These are phyloP conservation scores for Trametes cinnabarina DNA, from an alignment of 768 basidiomycete genomes.

Conservation along the genomic window DNA sequence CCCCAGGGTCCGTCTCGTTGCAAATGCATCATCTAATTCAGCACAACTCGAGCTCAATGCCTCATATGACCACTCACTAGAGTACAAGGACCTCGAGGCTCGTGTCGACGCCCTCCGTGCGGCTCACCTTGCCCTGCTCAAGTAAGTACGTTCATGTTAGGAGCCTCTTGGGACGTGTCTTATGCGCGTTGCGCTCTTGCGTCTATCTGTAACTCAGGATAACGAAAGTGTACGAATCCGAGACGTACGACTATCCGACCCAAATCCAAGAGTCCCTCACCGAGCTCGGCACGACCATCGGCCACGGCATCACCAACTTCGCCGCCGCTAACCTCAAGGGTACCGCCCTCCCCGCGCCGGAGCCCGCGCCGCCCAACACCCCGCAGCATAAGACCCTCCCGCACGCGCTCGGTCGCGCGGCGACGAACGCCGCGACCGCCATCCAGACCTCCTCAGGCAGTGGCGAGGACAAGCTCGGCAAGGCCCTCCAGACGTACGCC, in stretches of 20 bases:
- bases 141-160: conserved; percentile 62
- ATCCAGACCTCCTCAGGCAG: conserved; percentile 45
- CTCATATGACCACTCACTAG: conserved; percentile 38
- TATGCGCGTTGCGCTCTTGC: too few species aligned
- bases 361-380: conserved; percentile 46
- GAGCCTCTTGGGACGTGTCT: too few species aligned
- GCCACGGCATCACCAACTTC: conserved; percentile 75
- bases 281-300: conserved; percentile 69
- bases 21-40: not conserved
- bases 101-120: conserved; percentile 89
- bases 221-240: conserved; percentile 83
- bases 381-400: conserved; percentile 93
- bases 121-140: conserved; percentile 75
- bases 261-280: conserved; percentile 82
- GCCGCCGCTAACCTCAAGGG: conserved; percentile 88
- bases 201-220: conserved; percentile 46
- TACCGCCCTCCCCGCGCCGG: conserved; percentile 78
- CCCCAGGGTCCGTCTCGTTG: conserved; percentile 63
- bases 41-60: not conserved
- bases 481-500: conserved; percentile 76
- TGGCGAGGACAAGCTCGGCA: conserved; percentile 66
- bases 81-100: conserved; percentile 94
- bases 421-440: conserved; percentile 54
- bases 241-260: conserved; percentile 87
- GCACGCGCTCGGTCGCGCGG: conserved; percentile 86